Conservation (phyloP, 805 yeast genomes). For the Starmerella kuoi region DNA sequence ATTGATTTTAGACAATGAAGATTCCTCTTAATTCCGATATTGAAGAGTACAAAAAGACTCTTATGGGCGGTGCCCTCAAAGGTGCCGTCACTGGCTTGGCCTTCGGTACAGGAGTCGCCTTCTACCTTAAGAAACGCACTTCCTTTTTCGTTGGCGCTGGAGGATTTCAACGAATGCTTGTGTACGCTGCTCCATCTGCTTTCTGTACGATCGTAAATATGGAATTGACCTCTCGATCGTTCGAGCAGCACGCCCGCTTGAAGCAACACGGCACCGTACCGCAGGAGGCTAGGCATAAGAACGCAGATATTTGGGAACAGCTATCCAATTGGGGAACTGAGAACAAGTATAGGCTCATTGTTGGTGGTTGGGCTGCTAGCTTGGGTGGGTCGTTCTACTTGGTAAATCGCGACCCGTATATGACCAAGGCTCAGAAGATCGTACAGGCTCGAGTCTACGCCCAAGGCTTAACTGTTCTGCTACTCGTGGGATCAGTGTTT, state of each 20-base stretch:
- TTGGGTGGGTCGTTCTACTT: conserved; percentile 67
- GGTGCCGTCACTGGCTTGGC: conserved; percentile 47
- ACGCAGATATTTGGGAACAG: conserved; percentile 2
- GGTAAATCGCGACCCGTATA: conserved; percentile 60
- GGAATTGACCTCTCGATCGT: conserved; percentile 56
- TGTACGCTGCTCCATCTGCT: conserved; percentile 57
- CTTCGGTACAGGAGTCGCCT: conserved; percentile 41
- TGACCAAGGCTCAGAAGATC: conserved; percentile 67
- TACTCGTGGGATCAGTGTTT: conserved; percentile 41
- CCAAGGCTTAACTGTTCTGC: conserved; percentile 64
- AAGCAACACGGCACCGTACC: conserved; percentile 18
- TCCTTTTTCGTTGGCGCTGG: conserved; percentile 21
- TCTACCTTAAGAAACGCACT: conserved; percentile 36
- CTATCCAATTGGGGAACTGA: conserved; percentile 3
- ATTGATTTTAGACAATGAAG: no score
- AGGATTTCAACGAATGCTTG: conserved; percentile 39
- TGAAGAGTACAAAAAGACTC: conserved; percentile 49
- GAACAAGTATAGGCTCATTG: conserved; percentile 36
- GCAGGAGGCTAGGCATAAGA: background rate
- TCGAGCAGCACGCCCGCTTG: conserved; percentile 51
- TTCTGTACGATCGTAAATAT: conserved; percentile 50
- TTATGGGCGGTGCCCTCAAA: conserved; percentile 47
- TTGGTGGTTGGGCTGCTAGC: conserved; percentile 70
- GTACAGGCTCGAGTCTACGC: conserved; percentile 91
- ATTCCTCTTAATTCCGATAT: conserved; percentile 53